Evolutionary conservation across 306 rosid species (phyloP).

Genomic region (Corylus avellana): DNA sequence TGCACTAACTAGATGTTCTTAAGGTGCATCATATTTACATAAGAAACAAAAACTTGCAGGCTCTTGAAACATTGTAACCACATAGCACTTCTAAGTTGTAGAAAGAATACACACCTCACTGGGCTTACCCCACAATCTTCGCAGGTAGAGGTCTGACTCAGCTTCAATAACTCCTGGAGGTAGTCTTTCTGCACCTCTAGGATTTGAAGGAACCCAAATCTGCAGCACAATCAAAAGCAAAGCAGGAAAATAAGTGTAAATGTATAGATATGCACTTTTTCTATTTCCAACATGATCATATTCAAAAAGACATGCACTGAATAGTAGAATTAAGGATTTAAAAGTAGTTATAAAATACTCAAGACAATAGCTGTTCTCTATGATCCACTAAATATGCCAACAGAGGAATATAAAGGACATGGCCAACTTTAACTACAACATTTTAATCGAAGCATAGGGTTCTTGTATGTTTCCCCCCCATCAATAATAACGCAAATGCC

Average conservation of each 20-base stretch:
- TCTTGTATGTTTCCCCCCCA: neutral
- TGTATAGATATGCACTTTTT: neutral
- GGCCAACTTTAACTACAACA: neutral
- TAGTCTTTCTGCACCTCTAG: slow-evolving; percentile 91
- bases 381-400: neutral
- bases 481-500: neutral
- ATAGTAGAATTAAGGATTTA: neutral
- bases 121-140: slow-evolving; percentile 95
- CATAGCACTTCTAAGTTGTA: neutral
- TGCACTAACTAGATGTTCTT: neutral
- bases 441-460: neutral
- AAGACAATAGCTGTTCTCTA: neutral
- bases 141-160: slow-evolving; percentile 78
- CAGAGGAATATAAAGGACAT: neutral
- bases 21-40: neutral
- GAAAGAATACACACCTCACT: slow-evolving; percentile 66
- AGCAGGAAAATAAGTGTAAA: slow-evolving; percentile 1
- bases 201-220: slow-evolving; percentile 97
- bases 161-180: slow-evolving; percentile 82
- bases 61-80: slow-evolving; percentile 1
- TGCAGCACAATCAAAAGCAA: slow-evolving; percentile 40
- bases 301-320: neutral
- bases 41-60: slow-evolving; percentile 1
- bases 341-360: neutral
- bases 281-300: neutral